Percentiles rank a stretch among this genome's conserved stretches.
Evolutionary conservation across 192 early-diverging fungal genomes (phyloP).

Genomic region (Podila verticillata): DNA sequence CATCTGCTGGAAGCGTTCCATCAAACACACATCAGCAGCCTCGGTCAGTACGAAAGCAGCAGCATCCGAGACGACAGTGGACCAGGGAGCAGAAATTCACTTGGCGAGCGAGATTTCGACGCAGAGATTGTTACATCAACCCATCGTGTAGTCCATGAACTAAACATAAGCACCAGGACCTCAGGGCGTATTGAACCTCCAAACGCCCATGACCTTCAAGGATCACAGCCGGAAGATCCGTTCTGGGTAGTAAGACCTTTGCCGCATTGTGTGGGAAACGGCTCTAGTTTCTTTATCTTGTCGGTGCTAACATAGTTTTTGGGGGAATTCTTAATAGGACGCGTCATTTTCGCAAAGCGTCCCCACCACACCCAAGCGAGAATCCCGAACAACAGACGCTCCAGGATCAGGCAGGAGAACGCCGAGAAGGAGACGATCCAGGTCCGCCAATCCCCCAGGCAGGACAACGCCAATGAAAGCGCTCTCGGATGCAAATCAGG

Average conservation of each 20-base stretch:
- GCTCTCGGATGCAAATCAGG: conserved; percentile 39
- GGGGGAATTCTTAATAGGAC: conserved; percentile 7
- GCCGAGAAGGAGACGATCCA: conserved; percentile 25
- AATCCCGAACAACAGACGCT: conserved; percentile 14
- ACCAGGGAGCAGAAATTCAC: background rate
- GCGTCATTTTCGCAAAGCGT: background rate
- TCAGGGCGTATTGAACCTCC: background rate
- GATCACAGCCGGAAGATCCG: background rate
- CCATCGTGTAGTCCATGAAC: background rate
- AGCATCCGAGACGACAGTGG: background rate
- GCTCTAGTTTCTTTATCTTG: too few species aligned
- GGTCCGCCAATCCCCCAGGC: conserved; percentile 7
- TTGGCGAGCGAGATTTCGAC: background rate
- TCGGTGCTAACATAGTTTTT: background rate
- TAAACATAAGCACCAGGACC: background rate
- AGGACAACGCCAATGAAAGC: conserved; percentile 28
- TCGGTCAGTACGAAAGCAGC: background rate
- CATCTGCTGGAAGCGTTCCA: conserved; percentile 25
- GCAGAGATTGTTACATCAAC: background rate
- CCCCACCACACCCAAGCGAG: conserved; percentile 30
- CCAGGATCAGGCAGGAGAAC: conserved; percentile 41
- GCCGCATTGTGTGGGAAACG: background rate
- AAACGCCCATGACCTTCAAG: background rate
- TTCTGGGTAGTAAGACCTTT: background rate
- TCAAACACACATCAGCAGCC: conserved; percentile 23